Percentiles rank a stretch among this genome's conserved stretches.
Conservation (phyloP, 305 asterid species). For the Solanum aculeatissimum region DNA sequence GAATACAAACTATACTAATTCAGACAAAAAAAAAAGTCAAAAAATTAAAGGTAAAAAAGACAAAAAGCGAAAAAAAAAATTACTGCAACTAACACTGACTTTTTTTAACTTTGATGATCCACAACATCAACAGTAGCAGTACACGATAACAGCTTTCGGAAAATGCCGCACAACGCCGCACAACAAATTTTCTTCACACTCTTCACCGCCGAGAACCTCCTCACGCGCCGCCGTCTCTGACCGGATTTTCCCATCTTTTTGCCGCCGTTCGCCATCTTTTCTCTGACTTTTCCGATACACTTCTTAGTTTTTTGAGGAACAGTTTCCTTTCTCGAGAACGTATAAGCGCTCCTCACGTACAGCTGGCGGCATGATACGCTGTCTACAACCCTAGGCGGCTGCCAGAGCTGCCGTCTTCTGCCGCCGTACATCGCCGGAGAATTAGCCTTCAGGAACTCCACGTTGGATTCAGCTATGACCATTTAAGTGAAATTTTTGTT, state of each 20-base stretch:
- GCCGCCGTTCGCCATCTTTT: conserved; percentile 15
- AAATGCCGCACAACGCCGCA: conserved; percentile 24
- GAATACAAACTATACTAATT: neutral
- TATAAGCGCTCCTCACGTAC: conserved; percentile 42
- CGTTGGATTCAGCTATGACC: neutral
- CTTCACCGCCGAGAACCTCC: conserved; percentile 12
- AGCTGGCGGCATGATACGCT: conserved; percentile 49
- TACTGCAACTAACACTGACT: neutral
- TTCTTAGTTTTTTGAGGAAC: conserved; percentile 39
- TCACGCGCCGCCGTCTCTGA: neutral
- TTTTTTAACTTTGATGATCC: neutral
- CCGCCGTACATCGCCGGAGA: conserved; percentile 8
- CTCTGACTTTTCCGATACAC: conserved; percentile 34
- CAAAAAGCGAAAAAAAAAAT: neutral
- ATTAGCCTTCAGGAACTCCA: neutral
- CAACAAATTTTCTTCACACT: conserved; percentile 29
- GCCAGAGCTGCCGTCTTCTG: conserved; percentile 25
- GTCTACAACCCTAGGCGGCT: conserved; percentile 32
- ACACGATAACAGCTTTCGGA: conserved; percentile 2
- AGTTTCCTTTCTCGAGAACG: conserved; percentile 42
- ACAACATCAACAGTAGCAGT: neutral
- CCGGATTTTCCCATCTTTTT: neutral
- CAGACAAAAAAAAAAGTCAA: no score
- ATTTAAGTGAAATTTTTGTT: neutral
- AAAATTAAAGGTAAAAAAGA: neutral